Base-by-base conservation (phyloP, 139 green algal species). In the Closterium sp. region DNA sequence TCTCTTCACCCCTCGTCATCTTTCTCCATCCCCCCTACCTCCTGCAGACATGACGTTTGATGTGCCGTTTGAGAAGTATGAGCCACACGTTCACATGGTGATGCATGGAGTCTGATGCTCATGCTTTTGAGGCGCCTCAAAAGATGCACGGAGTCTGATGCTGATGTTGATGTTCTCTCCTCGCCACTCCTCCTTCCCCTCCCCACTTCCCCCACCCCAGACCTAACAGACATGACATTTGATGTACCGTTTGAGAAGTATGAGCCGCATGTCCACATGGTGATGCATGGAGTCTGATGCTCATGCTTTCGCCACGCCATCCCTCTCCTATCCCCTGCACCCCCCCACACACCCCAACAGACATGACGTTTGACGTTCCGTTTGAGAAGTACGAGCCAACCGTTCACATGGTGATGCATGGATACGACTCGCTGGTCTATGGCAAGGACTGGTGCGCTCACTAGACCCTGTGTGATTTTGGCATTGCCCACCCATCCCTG, bases 1-100 rank as follows among this genome's bases (percentile, higher is more conserved):
- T 73, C 50, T 73, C 4, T 22, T 11, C 50, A 73, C 0, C 13
- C 13, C 17, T 73, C 10, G 1, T 0, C 50, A 2, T 3, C 50
- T 27, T 11, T 73, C 2, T 6, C 50, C 50, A 73, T 73, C 50
- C 50, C 50, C 6, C 50, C 50, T 22, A 0, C 9, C 4, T 22
- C 50, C 50, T 24, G 1, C 90, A 93, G 90, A 93, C 85, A 93
- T 93, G 90, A 62, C 31, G 17, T 93, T 93, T 88, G 62, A 93
- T 29, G 24, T 93, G 28, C 90, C 90, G 32, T 87, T 45, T 29
- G 85, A 70, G 85, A 85, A 31, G 29, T 93, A 93, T 85, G 31
- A 91, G 32, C n/a, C 29, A 9, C 91, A 90, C 85, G 84, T 22
- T 1, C 50, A 93, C 87, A 31, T 93, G 27, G 90, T 93, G 6